Evolutionary conservation across 805 yeast genomes (phyloP).

Genomic region (Kurtzmaniella cleridarum): DNA sequence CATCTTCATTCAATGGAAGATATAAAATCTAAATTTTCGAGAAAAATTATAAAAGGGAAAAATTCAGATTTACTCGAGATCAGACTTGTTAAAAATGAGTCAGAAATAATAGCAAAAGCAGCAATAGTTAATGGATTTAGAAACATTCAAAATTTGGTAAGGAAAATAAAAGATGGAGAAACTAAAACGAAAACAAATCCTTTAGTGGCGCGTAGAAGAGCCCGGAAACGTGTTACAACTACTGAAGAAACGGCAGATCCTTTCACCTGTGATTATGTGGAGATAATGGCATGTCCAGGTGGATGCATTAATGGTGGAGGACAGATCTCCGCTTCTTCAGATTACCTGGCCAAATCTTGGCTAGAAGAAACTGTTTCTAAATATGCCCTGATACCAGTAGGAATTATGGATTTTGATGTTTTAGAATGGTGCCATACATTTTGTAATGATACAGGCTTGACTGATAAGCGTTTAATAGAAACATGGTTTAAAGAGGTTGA

Average conservation of each 20-base stretch:
- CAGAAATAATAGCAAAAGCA: slow-evolving; percentile 41
- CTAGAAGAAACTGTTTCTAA: slow-evolving; percentile 26
- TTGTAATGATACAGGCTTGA: slow-evolving; percentile 21
- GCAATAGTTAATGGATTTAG: slow-evolving; percentile 83
- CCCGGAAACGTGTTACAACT: slow-evolving; percentile 20
- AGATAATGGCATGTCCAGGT: slow-evolving; percentile 97
- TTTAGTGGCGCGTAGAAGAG: slow-evolving; percentile 40
- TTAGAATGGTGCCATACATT: slow-evolving; percentile 31
- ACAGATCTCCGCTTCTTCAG: slow-evolving; percentile 52
- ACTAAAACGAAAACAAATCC: slow-evolving; percentile 23
- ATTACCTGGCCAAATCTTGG: slow-evolving; percentile 39
- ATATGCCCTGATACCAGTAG: slow-evolving; percentile 28
- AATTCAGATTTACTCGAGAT: slow-evolving; percentile 75
- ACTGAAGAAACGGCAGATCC: slow-evolving; percentile 48
- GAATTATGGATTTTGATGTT: slow-evolving; percentile 7
- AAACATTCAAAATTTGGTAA: slow-evolving; percentile 88
- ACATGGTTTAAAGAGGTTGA: slow-evolving; percentile 49
- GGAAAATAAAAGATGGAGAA: slow-evolving; percentile 56
- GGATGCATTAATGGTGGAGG: slow-evolving; percentile 99
- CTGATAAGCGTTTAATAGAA: slow-evolving; percentile 33
- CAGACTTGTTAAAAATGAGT: slow-evolving; percentile 41
- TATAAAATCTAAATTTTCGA: slow-evolving; percentile 13
- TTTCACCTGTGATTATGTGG: slow-evolving; percentile 70
- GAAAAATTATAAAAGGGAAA: slow-evolving; percentile 53
- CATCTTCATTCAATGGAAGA: slow-evolving; percentile 10